These are phyloP conservation scores for Ochetophila trinervis DNA, from an alignment of 306 rosid genomes.

Conservation along the genomic window DNA sequence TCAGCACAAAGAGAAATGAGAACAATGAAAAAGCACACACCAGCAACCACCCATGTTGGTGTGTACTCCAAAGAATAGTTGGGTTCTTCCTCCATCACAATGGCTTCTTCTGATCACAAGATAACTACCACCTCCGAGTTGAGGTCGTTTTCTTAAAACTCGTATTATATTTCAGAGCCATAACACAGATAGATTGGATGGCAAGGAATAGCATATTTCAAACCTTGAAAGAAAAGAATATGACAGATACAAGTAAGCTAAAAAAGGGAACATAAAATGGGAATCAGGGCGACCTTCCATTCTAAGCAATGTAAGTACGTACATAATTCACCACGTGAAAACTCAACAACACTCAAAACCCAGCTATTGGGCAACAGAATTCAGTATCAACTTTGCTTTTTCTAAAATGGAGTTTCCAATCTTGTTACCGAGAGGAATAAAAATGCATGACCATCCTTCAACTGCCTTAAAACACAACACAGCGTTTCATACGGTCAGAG, in stretches of 20 bases:
- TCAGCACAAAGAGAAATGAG: conserved; percentile 60
- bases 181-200: conserved; percentile 16
- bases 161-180: not conserved
- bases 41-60: conserved; percentile 90
- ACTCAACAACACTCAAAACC: not conserved
- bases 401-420: too few relatives aligned
- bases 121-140: not conserved
- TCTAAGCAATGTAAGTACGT: conserved; percentile 24
- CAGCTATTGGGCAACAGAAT: too few relatives aligned
- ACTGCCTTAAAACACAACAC: too few relatives aligned
- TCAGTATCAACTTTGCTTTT: too few relatives aligned
- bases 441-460: too few relatives aligned
- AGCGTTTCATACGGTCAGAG: too few relatives aligned
- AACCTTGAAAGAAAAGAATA: conserved; percentile 31
- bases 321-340: not conserved
- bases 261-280: conserved; percentile 14
- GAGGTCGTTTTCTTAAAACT: not conserved
- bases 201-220: conserved; percentile 34
- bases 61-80: conserved; percentile 67
- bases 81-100: conserved; percentile 39
- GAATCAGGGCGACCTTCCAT: conserved; percentile 30
- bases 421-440: too few relatives aligned
- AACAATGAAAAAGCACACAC: conserved; percentile 72
- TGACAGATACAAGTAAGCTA: not conserved
- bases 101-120: not conserved